phyloP scores from a whole-genome alignment of 83 land plant species.

The Larix sibirica region DNA sequence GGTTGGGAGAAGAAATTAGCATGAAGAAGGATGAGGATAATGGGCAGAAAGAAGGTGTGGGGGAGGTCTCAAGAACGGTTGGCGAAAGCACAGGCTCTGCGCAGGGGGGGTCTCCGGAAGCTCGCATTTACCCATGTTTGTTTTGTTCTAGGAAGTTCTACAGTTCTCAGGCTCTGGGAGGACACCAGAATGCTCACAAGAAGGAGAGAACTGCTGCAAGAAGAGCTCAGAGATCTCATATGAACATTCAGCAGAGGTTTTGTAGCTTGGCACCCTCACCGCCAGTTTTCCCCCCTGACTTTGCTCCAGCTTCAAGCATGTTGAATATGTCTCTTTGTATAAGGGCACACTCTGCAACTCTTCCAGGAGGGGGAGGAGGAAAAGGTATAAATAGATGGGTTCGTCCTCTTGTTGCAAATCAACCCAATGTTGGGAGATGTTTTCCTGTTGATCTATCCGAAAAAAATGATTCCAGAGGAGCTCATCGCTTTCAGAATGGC shows the following conservation, averaged over 20 bases:
- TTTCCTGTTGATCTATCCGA: slow-evolving; percentile 8
- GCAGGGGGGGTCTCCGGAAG: slow-evolving; percentile 14
- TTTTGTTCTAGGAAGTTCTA: slow-evolving; percentile 56
- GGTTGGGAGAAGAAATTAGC: background rate
- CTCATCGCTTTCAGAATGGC: background rate
- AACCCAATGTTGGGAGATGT: slow-evolving; percentile 12
- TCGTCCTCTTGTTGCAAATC: slow-evolving; percentile 16
- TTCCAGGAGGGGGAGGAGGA: slow-evolving; percentile 12
- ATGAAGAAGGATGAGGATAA: background rate
- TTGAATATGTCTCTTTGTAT: slow-evolving; percentile 17
- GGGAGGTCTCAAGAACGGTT: slow-evolving; percentile 9
- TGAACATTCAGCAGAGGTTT: slow-evolving; percentile 21
- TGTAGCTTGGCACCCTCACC: slow-evolving; percentile 15
- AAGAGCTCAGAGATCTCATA: slow-evolving; percentile 25
- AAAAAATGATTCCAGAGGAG: slow-evolving; percentile 8
- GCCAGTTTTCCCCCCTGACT: slow-evolving; percentile 7
- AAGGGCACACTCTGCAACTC: slow-evolving; percentile 11
- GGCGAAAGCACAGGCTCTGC: slow-evolving; percentile 16
- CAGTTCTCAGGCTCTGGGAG: slow-evolving; percentile 61
- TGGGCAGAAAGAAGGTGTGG: background rate
- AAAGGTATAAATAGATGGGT: slow-evolving; percentile 12
- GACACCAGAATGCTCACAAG: slow-evolving; percentile 66
- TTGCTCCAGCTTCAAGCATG: slow-evolving; percentile 11
- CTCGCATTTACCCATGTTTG: slow-evolving; percentile 44
- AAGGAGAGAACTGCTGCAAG: slow-evolving; percentile 44